Evolutionary conservation across 2,329 filamentous ascomycete species (phyloP), one percentile per base, ranked within the genome.

Genomic region (Rhytidhysteron rufulum): DNA sequence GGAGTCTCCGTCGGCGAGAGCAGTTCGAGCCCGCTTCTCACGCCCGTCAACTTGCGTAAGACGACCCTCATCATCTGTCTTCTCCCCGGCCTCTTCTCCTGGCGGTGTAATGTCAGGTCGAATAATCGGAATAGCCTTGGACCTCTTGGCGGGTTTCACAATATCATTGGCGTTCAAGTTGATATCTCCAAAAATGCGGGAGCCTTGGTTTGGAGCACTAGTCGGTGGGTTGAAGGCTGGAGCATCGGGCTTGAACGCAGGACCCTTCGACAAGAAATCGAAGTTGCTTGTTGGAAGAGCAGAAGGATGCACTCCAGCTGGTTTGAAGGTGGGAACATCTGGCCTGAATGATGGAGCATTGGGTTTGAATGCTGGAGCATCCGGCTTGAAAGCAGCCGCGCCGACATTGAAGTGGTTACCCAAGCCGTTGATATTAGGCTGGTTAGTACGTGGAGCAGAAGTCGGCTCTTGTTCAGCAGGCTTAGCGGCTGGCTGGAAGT

Each of bases 101-200:
- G 67, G 52, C 72, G 81, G 57, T 31, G 50, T 49, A 42, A 47
- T 50, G 41, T 80, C 73, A 1, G 86, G 86, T 29, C 75, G 75
- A 8, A 91, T 68, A 47, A 95, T 94, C 0, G 89, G 86, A 40
- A 95, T 78, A 8, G 88, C 88, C 67, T 93, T 96, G 4, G 83
- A 87, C 52, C 80, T 82, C 66, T 86, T 88, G 1, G 68, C 63
- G 5, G 83, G 77, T 54, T 85, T 85, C 20, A 79, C 68, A 36
- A 81, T 75, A 17, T 87, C 82, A 11, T 76, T 73, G 22, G 74
- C 64, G 40, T 73, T 78, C 22, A 86, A 68, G 47, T 80, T 78
- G 39, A 65, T 53, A 40, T 58, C 49, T 5, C 61, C 60, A 39
- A 65, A 65, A 34, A 64, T 64, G 45, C 57, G 60, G 3, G 61